Base-by-base conservation (phyloP, 2,329 filamentous ascomycete genomes). In the Alternaria tenuissima region DNA sequence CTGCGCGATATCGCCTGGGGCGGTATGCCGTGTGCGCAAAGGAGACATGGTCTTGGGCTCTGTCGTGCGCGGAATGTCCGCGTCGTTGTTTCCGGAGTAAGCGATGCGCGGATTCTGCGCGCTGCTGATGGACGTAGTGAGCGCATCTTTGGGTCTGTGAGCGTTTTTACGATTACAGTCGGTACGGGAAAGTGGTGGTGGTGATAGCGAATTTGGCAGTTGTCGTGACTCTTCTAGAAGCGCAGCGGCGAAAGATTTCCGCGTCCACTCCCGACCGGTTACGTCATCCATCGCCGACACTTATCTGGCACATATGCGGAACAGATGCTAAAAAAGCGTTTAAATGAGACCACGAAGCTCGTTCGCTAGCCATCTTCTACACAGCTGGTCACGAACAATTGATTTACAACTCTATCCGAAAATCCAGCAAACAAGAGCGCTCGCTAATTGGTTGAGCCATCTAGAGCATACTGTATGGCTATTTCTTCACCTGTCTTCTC, bases 31-130 rank as follows among this genome's bases (percentile, higher is more conserved):
- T 70, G 60, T 11, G 66, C 53, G 66, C 69, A 76, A 53, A 72
- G 58, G 24, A 75, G 46, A 42, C 71, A 77, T 64, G 69, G 62
- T 51, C 66, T 52, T 47, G 63, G 48, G 38, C 52, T 61, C 61
- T 54, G 68, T 61, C 61, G 67, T 30, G 63, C 57, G 46, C 63
- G 67, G 26, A 67, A 57, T 2, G 66, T 58, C 22, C 63, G 60
- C 16, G 44, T 26, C 24, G 66, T 54, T 2, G 61, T 8, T 55
- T 70, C 63, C 46, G 67, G 66, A 5, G 55, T 48, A 36, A 73
- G 38, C 18, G 66, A 53, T 49, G 69, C 52, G 60, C 73, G 72
- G n/a, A 78, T 65, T 62, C 67, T 67, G 44, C 65, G 61, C 28
- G 69, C 54, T 16, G 66, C 63, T 52, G 66, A 60, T 49, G 68